Conservation (phyloP, 345 rosid genomes). For the Turnera subulata region DNA sequence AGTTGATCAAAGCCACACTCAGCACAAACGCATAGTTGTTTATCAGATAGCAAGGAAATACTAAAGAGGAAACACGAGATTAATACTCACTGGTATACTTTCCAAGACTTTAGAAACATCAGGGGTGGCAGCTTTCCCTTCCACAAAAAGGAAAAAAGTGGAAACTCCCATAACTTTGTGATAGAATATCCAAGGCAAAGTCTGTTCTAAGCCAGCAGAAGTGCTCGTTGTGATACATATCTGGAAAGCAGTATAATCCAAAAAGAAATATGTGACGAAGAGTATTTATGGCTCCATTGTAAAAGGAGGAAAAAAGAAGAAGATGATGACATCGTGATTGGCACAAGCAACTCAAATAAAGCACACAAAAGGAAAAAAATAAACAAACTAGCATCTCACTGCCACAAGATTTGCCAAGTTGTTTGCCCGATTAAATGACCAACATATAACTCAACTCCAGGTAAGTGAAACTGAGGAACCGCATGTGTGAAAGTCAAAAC, state of each 20-base stretch:
- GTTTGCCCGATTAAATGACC: no score
- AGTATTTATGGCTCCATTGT: no score
- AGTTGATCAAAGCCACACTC: constrained; percentile 9
- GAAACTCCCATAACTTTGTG: constrained; percentile 94
- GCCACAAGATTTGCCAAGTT: no score
- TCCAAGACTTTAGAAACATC: constrained; percentile 68
- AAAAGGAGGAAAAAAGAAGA: neutral
- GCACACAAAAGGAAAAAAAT: neutral
- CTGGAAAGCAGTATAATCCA: constrained; percentile 29
- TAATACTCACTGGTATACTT: constrained; percentile 60
- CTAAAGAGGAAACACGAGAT: constrained; percentile 1
- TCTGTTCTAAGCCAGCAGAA: constrained; percentile 90
- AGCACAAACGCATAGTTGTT: constrained; percentile 7
- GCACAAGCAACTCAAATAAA: no score
- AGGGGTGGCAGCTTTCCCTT: constrained; percentile 85
- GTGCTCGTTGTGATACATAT: constrained; percentile 84
- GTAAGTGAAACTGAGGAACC: no score
- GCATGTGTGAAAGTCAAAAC: no score
- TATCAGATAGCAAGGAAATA: neutral
- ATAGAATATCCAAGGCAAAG: constrained; percentile 78
- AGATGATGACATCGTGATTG: no score
- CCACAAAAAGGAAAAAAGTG: constrained; percentile 78
- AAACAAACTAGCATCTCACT: no score
- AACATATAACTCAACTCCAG: no score
- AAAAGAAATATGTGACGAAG: neutral